These are phyloP conservation scores for Circinella minor DNA, from an alignment of 371 early-diverging fungal genomes.

Conservation along the genomic window DNA sequence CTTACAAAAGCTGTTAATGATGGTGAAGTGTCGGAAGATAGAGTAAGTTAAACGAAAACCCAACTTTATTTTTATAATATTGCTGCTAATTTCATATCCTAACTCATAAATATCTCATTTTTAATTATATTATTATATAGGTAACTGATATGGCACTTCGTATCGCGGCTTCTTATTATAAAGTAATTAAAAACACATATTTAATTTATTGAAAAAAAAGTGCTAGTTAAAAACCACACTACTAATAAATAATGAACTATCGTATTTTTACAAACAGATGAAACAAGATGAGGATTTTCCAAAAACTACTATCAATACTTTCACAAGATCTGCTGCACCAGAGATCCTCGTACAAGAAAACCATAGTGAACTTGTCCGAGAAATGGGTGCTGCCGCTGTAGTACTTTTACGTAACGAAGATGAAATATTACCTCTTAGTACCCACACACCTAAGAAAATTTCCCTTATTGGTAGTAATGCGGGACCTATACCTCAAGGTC, in stretches of 20 bases:
- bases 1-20: slow-evolving; percentile 34
- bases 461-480: slow-evolving; percentile 63
- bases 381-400: slow-evolving; percentile 54
- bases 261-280: background rate
- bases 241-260: background rate
- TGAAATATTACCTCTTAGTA: slow-evolving; percentile 39
- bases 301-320: slow-evolving; percentile 28
- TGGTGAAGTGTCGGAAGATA: slow-evolving; percentile 30
- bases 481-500: slow-evolving; percentile 16
- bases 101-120: background rate
- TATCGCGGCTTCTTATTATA: slow-evolving; percentile 60
- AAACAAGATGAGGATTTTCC: slow-evolving; percentile 49
- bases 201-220: background rate
- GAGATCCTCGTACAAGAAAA: slow-evolving; percentile 49
- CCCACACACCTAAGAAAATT: slow-evolving; percentile 26
- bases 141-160: slow-evolving; percentile 61
- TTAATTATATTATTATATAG: slow-evolving; percentile 5
- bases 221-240: background rate
- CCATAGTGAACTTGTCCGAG: slow-evolving; percentile 40
- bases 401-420: slow-evolving; percentile 56
- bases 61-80: background rate
- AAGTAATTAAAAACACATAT: slow-evolving; percentile 20
- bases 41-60: slow-evolving; percentile 7
- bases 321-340: slow-evolving; percentile 12
- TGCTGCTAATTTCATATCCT: background rate